Evolutionary conservation across 108 stramenopile species (phyloP), one percentile per base, ranked within the genome.

Genomic region (Fragilaria crotonensis): DNA sequence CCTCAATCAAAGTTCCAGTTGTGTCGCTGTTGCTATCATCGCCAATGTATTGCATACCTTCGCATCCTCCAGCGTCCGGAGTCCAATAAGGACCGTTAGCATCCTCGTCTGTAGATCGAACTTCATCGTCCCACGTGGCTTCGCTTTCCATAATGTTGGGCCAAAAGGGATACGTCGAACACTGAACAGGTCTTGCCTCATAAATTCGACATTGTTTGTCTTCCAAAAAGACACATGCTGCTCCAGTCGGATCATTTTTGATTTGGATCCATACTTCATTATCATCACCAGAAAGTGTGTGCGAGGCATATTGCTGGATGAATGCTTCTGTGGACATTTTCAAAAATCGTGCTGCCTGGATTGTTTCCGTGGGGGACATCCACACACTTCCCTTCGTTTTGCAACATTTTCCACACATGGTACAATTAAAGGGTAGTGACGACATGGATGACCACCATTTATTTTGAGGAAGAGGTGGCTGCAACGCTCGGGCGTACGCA

Each of bases 321-420:
- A 67, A 67, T 4, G 30, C 33, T 20, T 21, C 3, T 17, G 25
- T 31, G 9, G 58, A 30, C 11, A 45, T 52, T 33, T 52, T 25
- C 30, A 53, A 5, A 7, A 52, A 29, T 25, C 30, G 1, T 2
- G 68, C 60, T 1, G 68, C 61, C 9, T 19, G 9, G 0, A 17
- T 4, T 4, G 51, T 60, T 60, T 83, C 81, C 46, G 73, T 72
- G 7, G 81, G 78, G 27, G 77, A 57, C 31, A 83, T 49, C 70
- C 73, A 83, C 9, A 83, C 81, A 44, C 72, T 74, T 3, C 81
- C 81, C 27, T 76, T 75, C 21, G 78, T 78, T 25, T 73, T 64
- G 66, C 81, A 83, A 54, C 81, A 83, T 76, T 79, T 83, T 14
- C 78, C 81, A 57, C 77, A 83, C 14, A 55, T 60, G n/a, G 81